Percentiles rank a stretch among this genome's conserved stretches.
These are phyloP conservation scores for Penicillium sp. DNA, from an alignment of 2,329 filamentous ascomycete genomes.

Conservation along the genomic window DNA sequence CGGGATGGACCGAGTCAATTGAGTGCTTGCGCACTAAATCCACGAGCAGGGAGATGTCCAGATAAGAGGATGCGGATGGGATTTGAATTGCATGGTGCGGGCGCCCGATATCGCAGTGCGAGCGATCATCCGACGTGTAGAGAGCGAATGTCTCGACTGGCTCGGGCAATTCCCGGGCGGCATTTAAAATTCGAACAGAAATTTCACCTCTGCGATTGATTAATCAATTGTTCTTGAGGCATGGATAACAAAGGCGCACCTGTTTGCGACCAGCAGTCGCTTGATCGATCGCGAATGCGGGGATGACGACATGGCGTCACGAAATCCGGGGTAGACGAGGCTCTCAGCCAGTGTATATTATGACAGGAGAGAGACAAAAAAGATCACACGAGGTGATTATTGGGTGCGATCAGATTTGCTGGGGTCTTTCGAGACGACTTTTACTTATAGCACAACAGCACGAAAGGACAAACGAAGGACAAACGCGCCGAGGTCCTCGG, in stretches of 20 bases:
- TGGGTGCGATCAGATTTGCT: neutral
- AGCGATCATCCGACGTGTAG: conserved; percentile 60
- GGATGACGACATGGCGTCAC: conserved; percentile 24
- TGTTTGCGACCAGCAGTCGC: conserved; percentile 59
- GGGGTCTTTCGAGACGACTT: neutral
- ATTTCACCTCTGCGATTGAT: conserved; percentile 61
- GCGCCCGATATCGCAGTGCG: conserved; percentile 55
- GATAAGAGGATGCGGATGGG: conserved; percentile 56
- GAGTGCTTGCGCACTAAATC: conserved; percentile 52
- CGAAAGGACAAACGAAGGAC: too few species aligned
- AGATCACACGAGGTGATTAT: neutral
- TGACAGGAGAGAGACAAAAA: neutral
- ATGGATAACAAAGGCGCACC: conserved; percentile 36
- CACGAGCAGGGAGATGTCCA: conserved; percentile 56
- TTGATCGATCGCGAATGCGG: conserved; percentile 46
- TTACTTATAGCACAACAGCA: neutral
- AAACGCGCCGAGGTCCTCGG: conserved; percentile 9
- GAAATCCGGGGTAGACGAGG: conserved; percentile 9
- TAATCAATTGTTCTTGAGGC: neutral
- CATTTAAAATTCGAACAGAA: conserved; percentile 62
- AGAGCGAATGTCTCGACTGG: conserved; percentile 59
- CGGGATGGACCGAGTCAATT: conserved; percentile 63
- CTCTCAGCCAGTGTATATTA: neutral
- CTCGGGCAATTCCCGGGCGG: conserved; percentile 60
- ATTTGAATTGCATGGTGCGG: conserved; percentile 57